phyloP scores from a whole-genome alignment of 106 monocot genomes.

The Phalaenopsis equestris region DNA sequence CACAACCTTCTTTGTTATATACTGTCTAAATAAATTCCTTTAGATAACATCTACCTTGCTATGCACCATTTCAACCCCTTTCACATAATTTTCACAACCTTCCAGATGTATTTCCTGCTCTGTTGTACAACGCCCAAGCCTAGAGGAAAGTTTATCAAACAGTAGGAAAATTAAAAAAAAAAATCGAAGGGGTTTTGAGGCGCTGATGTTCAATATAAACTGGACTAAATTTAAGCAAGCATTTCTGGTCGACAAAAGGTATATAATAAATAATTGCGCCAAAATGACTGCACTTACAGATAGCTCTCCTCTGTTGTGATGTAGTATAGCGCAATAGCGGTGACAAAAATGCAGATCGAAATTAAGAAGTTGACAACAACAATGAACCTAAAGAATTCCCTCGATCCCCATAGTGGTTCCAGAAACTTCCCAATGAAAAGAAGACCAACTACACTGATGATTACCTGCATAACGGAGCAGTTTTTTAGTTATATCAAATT shows the following conservation, averaged over 20 bases:
- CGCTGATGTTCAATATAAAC: background rate
- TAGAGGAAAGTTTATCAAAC: background rate
- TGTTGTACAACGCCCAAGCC: background rate
- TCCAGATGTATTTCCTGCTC: background rate
- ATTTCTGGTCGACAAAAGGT: background rate
- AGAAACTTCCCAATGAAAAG: conserved; percentile 71
- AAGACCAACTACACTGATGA: conserved; percentile 65
- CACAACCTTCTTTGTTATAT: background rate
- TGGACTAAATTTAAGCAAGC: background rate
- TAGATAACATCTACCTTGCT: background rate
- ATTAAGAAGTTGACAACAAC: conserved; percentile 79
- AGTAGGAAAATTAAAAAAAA: background rate
- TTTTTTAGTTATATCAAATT: background rate
- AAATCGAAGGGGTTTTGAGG: background rate
- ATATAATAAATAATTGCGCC: background rate
- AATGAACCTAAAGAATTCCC: conserved; percentile 88
- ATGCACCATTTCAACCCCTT: background rate
- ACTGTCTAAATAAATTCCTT: background rate
- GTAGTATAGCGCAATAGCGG: conserved; percentile 79
- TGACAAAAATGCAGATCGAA: conserved; percentile 65
- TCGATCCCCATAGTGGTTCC: conserved; percentile 86
- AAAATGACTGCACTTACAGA: conserved; percentile 57
- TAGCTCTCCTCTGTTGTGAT: conserved; percentile 65
- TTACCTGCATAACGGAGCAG: conserved; percentile 36
- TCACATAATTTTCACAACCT: background rate